phyloP scores from a whole-genome alignment of 768 basidiomycete species.

The Dictyophora rubrovolvata region DNA sequence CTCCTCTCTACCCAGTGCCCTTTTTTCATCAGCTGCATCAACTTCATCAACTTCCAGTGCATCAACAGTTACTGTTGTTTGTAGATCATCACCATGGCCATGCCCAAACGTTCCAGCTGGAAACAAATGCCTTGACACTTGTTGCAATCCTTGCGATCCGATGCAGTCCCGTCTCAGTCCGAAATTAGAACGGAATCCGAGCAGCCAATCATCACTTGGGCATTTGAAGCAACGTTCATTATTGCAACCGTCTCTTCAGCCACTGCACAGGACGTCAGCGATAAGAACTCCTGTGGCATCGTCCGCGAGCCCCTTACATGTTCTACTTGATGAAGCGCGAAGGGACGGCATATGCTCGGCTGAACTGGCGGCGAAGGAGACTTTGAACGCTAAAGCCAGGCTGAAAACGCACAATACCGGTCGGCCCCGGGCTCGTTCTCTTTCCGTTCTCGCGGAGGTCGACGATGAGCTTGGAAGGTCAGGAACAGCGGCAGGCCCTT shows the following conservation, averaged over 20 bases:
- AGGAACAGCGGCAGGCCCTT: too few species aligned
- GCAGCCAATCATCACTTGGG: background rate
- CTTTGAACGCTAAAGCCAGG: background rate
- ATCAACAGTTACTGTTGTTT: conserved; percentile 1
- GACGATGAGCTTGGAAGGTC: background rate
- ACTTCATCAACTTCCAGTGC: background rate
- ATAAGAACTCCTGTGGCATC: background rate
- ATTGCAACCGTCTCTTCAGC: background rate
- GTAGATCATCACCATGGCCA: background rate
- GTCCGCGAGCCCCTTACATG: background rate
- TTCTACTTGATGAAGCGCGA: background rate
- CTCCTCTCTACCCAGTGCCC: conserved; percentile 2
- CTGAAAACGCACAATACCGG: background rate
- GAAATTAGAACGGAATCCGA: background rate
- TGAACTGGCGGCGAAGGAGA: background rate
- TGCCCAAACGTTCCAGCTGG: background rate
- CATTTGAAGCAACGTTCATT: background rate
- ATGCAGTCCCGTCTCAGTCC: background rate
- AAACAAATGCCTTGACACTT: background rate
- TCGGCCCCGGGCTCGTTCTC: background rate
- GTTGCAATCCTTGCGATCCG: background rate
- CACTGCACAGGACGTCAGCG: background rate
- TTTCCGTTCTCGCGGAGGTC: background rate
- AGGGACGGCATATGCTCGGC: background rate
- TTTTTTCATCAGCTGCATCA: conserved; percentile 6